Conservation (phyloP, 1,139 yeast species). For the Geotrichum macrosporum region DNA sequence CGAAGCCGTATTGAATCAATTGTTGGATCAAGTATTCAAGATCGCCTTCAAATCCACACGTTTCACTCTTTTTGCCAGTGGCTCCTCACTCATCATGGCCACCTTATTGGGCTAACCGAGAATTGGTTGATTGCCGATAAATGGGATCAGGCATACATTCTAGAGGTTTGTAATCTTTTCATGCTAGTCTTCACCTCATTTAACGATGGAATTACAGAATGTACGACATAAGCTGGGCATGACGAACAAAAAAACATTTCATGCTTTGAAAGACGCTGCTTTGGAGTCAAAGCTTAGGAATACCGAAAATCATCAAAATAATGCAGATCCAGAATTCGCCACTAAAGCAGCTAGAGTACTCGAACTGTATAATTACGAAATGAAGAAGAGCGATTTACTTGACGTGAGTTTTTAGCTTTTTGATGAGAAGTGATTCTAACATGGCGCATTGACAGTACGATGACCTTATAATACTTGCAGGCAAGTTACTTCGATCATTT, state of each 20-base stretch:
- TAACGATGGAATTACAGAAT: background rate
- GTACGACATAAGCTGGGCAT: constrained; percentile 9
- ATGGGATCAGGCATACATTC: constrained; percentile 51
- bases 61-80: constrained; percentile 74
- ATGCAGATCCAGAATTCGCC: background rate
- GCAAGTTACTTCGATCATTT: constrained; percentile 44
- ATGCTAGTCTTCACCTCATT: no score
- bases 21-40: constrained; percentile 30
- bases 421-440: background rate
- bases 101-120: constrained; percentile 44
- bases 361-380: constrained; percentile 17
- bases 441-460: constrained; percentile 45
- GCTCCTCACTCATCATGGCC: constrained; percentile 56
- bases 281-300: constrained; percentile 3
- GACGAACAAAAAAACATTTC: constrained; percentile 2
- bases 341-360: background rate
- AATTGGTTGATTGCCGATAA: constrained; percentile 61
- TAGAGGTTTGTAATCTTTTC: constrained; percentile 35
- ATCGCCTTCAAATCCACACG: constrained; percentile 65
- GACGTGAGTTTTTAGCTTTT: constrained; percentile 13
- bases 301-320: background rate
- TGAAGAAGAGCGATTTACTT: constrained; percentile 7
- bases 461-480: constrained; percentile 62
- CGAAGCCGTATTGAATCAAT: constrained; percentile 47
- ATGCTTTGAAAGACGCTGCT: constrained; percentile 5